Evolutionary conservation across 345 rosid species (phyloP), one percentile per base, ranked within the genome.

Genomic region (Populus simonii): DNA sequence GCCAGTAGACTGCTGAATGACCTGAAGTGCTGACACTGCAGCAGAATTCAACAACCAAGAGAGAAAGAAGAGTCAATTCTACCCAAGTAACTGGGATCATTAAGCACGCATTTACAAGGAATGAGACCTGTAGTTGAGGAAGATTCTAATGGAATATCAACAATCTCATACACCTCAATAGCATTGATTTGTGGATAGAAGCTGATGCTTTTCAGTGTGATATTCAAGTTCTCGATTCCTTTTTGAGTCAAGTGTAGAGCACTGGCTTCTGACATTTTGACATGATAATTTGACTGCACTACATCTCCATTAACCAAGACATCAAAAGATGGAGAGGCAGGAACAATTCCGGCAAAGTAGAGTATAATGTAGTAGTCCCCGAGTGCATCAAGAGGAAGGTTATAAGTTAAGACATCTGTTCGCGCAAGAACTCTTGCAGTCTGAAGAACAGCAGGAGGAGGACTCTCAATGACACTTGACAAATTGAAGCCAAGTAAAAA

Each of bases 21-120:
- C 97, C 82, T 91, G 89, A 82, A 92, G 97, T 68, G 98, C 95
- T 1, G 94, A 93, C 79, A 92, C 98, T 94, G 90, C 86, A 89
- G 76, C 43, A 71, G 59, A 77, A 76, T 57, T 78, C 39, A 5
- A 68, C n/a, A 71, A 68, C 55, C 76, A 35, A 61, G 72, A 69
- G 59, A 17, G 61, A 59, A 33, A 33, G 61, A 45, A 47, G 72
- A 83, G 15, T 75, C 67, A 41, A 27, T 73, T 81, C 29, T 73
- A 71, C 43, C 53, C 23, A 51, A 47, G 11, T 9, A 59, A 10
- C 76, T 33, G 57, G 72, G 22, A 38, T 45, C 66, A 59, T 70
- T 41, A 71, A 39, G 57, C 41, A 45, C 22, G 8, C 17, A 65
- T 66, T 38, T 33, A 63, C 75, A 68, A 65, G 16, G 70, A 59